Percentiles rank a stretch among this genome's conserved stretches.
These are phyloP conservation scores for Cadophora gregata DNA, from an alignment of 2,329 filamentous ascomycete genomes.

Conservation along the genomic window DNA sequence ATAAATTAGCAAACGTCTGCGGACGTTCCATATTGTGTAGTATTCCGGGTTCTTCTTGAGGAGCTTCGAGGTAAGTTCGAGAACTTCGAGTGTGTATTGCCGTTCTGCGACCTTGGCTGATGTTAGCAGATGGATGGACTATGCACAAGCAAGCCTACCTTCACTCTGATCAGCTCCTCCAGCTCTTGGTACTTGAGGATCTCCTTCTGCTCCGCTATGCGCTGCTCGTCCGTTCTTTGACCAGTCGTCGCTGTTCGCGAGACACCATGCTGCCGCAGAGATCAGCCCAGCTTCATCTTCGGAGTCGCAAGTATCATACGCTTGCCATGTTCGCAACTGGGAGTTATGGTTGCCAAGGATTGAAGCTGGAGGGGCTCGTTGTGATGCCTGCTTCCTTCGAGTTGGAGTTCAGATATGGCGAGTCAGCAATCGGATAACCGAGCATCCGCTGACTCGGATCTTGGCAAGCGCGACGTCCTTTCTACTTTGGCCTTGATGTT, in stretches of 20 bases:
- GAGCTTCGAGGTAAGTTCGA: constrained; percentile 74
- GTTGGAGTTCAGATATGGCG: constrained; percentile 25
- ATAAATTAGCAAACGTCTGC: constrained; percentile 72
- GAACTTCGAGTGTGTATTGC: constrained; percentile 55
- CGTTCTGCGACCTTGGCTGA: constrained; percentile 40
- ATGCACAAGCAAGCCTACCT: constrained; percentile 52
- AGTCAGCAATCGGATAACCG: constrained; percentile 35
- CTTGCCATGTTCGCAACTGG: constrained; percentile 44
- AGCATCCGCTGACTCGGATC: constrained; percentile 26
- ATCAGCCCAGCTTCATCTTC: constrained; percentile 39
- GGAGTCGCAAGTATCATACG: constrained; percentile 40
- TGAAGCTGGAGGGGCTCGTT: constrained; percentile 17
- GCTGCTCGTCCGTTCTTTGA: constrained; percentile 71
- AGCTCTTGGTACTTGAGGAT: constrained; percentile 78
- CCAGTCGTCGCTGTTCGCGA: constrained; percentile 67
- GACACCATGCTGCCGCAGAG: constrained; percentile 75
- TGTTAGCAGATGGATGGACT: constrained; percentile 27
- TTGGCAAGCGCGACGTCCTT: constrained; percentile 19
- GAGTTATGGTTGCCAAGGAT: constrained; percentile 6
- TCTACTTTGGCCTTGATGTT: constrained; percentile 24
- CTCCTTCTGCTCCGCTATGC: constrained; percentile 73
- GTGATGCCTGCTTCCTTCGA: neutral
- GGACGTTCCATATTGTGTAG: constrained; percentile 90
- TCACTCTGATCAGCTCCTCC: constrained; percentile 69
- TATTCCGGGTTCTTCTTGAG: constrained; percentile 83